Evolutionary conservation across 148 eudicot species (phyloP), one percentile per base, ranked within the genome.

Genomic region (Nepenthes mirabilis): DNA sequence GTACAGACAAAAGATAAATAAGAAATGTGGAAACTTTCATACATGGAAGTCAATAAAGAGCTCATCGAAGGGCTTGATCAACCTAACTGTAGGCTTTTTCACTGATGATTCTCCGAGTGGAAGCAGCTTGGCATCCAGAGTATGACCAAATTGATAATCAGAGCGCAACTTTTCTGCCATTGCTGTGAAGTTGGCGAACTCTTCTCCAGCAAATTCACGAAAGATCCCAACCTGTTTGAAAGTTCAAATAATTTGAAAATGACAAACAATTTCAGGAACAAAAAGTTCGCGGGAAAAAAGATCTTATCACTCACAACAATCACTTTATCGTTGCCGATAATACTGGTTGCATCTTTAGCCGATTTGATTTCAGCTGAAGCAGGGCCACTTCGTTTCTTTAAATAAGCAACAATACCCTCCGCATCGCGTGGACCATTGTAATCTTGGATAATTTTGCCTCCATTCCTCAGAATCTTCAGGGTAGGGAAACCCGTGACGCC

Each of bases 381-480:
- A 57, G 87, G 87, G 47, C 91, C 91, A 72, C 83, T 80, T 23
- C 72, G 85, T 61, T 82, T 80, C 77, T 74, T 85, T 60, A 85
- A 47, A 66, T 77, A 75, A 32, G 50, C 72, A 55, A 74, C 84
- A 66, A 85, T 85, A 14, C 91, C 91, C 37, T 85, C 81, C 9
- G 91, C 85, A 32, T 80, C 87, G 37, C 87, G 73, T 9, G 91
- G 87, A 47, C 91, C 91, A 67, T 85, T 82, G 70, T 79, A 85
- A 11, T 82, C 85, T 69, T 82, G 83, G 77, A 74, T 63, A 53
- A 34, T 45, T 43, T 77, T 78, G 37, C 87, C 91, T 56, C 91
- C 91, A 59, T 77, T 69, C 53, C 87, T 77, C 12, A 85, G 45
- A 45, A 82, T 82, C 70, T 82, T 85, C 63, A 85, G 57, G 2